Evolutionary conservation across 768 basidiomycete genomes (phyloP).

Genomic region (Kwoniella sp.): DNA sequence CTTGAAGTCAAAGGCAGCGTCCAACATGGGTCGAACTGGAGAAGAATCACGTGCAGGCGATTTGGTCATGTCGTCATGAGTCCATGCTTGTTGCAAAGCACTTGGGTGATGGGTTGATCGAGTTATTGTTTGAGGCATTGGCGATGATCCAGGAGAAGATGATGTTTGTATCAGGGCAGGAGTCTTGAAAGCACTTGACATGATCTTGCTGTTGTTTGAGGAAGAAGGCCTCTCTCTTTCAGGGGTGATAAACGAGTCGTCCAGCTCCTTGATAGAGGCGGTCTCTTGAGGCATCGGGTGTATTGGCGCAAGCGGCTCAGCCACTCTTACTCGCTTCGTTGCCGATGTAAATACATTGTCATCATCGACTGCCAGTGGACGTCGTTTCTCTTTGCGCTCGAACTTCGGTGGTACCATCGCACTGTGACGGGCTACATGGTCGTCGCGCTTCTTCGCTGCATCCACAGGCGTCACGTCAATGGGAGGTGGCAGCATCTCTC

Average conservation of each 20-base stretch:
- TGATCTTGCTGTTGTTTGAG: constrained; percentile 22
- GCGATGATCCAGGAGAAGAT: constrained; percentile 49
- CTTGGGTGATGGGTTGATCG: constrained; percentile 42
- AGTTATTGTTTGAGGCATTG: constrained; percentile 47
- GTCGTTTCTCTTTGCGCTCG: constrained; percentile 29
- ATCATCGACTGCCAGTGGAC: constrained; percentile 32
- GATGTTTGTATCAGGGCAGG: constrained; percentile 46
- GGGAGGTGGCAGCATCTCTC: constrained; percentile 6
- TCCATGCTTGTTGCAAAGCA: constrained; percentile 43
- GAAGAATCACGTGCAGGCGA: constrained; percentile 15
- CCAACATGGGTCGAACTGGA: constrained; percentile 28
- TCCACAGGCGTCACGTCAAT: constrained; percentile 10
- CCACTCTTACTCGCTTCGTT: constrained; percentile 39
- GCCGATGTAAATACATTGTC: constrained; percentile 38
- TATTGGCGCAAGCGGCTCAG: constrained; percentile 40
- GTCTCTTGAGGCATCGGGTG: constrained; percentile 32
- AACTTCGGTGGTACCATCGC: constrained; percentile 42
- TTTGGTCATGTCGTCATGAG: constrained; percentile 38
- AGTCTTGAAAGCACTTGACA: constrained; percentile 44
- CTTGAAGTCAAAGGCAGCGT: constrained; percentile 44
- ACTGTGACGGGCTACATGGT: constrained; percentile 13
- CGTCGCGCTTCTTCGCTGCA: constrained; percentile 17
- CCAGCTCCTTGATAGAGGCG: constrained; percentile 19
- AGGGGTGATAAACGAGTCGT: constrained; percentile 45
- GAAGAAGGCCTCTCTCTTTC: constrained; percentile 34